Conservation (phyloP, 2,329 filamentous ascomycete genomes). For the Colletotrichum sansevieriae region DNA sequence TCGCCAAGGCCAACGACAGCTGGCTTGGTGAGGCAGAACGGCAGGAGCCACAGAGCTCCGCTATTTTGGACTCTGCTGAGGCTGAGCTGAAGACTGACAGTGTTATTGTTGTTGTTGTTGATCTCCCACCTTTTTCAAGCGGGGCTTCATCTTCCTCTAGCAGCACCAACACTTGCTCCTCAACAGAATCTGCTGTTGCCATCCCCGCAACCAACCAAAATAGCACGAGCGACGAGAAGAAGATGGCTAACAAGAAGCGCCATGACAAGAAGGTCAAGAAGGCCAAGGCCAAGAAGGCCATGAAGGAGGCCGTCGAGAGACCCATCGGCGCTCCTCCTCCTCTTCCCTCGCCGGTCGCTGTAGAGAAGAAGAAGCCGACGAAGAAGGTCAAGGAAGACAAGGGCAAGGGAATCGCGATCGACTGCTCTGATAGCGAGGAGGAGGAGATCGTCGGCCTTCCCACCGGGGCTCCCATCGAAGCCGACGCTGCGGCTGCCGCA, state of each 20-base stretch:
- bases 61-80: too few species aligned
- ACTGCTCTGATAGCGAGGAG: slow-evolving; percentile 6
- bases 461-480: not conserved
- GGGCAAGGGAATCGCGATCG: not conserved
- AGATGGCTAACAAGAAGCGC: slow-evolving; percentile 14
- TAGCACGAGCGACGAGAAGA: not conserved
- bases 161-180: not conserved
- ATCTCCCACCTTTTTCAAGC: not conserved
- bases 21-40: too few species aligned
- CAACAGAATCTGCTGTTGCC: not conserved
- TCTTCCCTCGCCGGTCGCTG: not conserved
- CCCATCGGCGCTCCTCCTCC: not conserved
- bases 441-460: not conserved
- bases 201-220: not conserved
- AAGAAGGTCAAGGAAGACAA: slow-evolving; percentile 12
- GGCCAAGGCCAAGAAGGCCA: slow-evolving; percentile 15
- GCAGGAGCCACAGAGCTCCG: too few species aligned
- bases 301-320: not conserved
- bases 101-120: not conserved
- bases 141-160: not conserved
- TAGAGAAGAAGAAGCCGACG: slow-evolving; percentile 1
- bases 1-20: not conserved
- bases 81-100: not conserved
- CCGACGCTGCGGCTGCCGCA: not conserved
- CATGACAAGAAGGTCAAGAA: not conserved